Evolutionary conservation across 2,329 filamentous ascomycete species (phyloP).

Genomic region (Alternaria gaisen): DNA sequence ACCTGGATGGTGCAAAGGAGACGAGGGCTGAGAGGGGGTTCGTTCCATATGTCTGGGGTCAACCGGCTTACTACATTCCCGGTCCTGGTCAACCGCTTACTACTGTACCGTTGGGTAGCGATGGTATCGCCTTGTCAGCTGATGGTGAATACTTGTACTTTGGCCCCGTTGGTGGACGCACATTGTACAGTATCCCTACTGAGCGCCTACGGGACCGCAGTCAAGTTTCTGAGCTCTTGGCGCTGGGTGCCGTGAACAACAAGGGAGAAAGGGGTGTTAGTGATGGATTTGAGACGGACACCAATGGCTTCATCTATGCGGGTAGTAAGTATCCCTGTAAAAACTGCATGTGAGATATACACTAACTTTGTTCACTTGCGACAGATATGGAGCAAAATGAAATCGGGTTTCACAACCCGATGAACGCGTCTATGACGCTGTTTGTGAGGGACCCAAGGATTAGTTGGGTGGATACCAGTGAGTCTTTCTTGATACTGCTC

Average conservation of each 20-base stretch:
- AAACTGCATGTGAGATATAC: not conserved
- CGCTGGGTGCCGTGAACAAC: slow-evolving; percentile 55
- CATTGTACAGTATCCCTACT: slow-evolving; percentile 58
- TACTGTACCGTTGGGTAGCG: slow-evolving; percentile 57
- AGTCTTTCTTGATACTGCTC: slow-evolving; percentile 9
- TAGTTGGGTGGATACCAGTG: slow-evolving; percentile 61
- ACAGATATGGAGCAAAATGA: slow-evolving; percentile 57
- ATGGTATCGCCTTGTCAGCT: slow-evolving; percentile 61
- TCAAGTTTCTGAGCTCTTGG: slow-evolving; percentile 53
- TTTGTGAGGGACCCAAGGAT: slow-evolving; percentile 59
- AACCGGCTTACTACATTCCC: slow-evolving; percentile 56
- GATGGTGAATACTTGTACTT: slow-evolving; percentile 60
- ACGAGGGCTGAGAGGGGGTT: slow-evolving; percentile 58
- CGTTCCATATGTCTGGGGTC: slow-evolving; percentile 60
- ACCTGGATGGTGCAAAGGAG: slow-evolving; percentile 54
- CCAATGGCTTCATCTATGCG: slow-evolving; percentile 59
- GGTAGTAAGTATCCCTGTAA: slow-evolving; percentile 34
- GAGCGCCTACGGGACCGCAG: slow-evolving; percentile 53
- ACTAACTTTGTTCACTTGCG: not conserved
- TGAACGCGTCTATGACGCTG: slow-evolving; percentile 53
- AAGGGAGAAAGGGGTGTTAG: slow-evolving; percentile 60
- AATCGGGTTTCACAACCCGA: slow-evolving; percentile 55
- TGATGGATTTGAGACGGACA: slow-evolving; percentile 63
- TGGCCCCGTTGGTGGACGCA: slow-evolving; percentile 55
- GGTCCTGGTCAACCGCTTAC: slow-evolving; percentile 48